A percentile compares a stretch with the other conserved stretches of the same genome.
Conservation (phyloP, 1,284 basidiomycete species). For the Wolfiporia cocos region DNA sequence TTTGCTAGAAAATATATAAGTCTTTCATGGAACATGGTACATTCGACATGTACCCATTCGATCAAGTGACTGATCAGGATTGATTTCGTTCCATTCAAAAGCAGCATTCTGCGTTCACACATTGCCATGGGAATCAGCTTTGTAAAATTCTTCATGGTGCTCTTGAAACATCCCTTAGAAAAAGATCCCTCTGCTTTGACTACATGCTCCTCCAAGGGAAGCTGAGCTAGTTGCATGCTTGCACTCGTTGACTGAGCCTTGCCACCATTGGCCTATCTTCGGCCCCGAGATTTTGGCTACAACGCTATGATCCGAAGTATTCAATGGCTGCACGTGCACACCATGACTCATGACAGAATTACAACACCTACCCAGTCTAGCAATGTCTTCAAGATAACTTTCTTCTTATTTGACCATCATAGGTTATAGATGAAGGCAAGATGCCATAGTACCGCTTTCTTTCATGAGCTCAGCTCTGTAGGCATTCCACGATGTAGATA, state of each 20-base stretch:
- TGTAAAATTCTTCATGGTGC: neutral
- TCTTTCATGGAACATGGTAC: neutral
- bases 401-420: neutral
- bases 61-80: neutral
- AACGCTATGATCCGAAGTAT: neutral
- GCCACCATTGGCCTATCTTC: neutral
- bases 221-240: neutral
- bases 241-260: neutral
- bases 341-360: neutral
- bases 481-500: neutral
- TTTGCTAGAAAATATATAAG: neutral
- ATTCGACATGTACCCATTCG: neutral
- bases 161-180: neutral
- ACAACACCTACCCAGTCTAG: neutral
- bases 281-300: neutral
- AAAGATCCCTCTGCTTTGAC: neutral
- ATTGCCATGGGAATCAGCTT: neutral
- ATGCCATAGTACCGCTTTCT: neutral
- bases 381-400: neutral
- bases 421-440: neutral
- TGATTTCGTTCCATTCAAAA: neutral
- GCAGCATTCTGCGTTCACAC: neutral
- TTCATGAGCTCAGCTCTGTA: neutral
- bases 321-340: neutral
- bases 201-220: neutral